Percentiles rank a stretch among this genome's conserved stretches.
These are phyloP conservation scores for Epicoccum nigrum DNA, from an alignment of 2,329 filamentous ascomycete genomes.

Conservation along the genomic window DNA sequence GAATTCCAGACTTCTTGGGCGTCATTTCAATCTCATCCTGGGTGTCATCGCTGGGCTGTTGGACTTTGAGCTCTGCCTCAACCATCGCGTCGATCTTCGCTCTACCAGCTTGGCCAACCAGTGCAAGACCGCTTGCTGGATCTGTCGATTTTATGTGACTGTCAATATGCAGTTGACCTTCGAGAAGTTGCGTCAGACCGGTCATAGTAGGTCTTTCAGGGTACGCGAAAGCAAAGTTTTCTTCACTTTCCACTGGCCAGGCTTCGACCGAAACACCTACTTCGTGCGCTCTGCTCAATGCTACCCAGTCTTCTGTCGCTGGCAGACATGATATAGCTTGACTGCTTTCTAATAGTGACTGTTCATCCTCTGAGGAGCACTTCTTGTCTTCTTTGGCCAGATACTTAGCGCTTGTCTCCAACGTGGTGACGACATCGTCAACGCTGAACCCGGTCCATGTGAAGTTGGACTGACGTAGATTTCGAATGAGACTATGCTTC, in stretches of 20 bases:
- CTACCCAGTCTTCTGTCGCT: slow-evolving; percentile 66
- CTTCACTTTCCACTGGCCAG: slow-evolving; percentile 67
- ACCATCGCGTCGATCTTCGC: slow-evolving; percentile 32
- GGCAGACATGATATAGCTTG: slow-evolving; percentile 65
- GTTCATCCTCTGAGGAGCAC: slow-evolving; percentile 66
- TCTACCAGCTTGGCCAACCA: slow-evolving; percentile 38
- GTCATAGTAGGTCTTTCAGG: slow-evolving; percentile 59
- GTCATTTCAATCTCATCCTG: slow-evolving; percentile 10
- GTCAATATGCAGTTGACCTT: slow-evolving; percentile 63
- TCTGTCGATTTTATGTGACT: slow-evolving; percentile 33
- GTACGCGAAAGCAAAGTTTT: slow-evolving; percentile 69
- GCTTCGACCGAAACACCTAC: slow-evolving; percentile 74
- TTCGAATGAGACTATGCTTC: slow-evolving; percentile 72
- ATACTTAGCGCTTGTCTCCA: slow-evolving; percentile 72
- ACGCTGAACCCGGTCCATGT: slow-evolving; percentile 79
- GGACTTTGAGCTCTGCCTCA: slow-evolving; percentile 27
- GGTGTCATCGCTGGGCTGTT: slow-evolving; percentile 4
- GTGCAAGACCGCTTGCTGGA: slow-evolving; percentile 33
- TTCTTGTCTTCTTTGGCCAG: slow-evolving; percentile 65
- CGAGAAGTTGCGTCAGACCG: slow-evolving; percentile 62
- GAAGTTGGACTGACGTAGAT: slow-evolving; percentile 83
- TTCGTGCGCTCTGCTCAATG: slow-evolving; percentile 74
- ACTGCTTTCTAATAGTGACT: slow-evolving; percentile 69
- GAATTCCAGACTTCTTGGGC: slow-evolving; percentile 47
- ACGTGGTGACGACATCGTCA: slow-evolving; percentile 66